phyloP scores from a whole-genome alignment of 139 green algal species.

The Coccomyxa sp. region DNA sequence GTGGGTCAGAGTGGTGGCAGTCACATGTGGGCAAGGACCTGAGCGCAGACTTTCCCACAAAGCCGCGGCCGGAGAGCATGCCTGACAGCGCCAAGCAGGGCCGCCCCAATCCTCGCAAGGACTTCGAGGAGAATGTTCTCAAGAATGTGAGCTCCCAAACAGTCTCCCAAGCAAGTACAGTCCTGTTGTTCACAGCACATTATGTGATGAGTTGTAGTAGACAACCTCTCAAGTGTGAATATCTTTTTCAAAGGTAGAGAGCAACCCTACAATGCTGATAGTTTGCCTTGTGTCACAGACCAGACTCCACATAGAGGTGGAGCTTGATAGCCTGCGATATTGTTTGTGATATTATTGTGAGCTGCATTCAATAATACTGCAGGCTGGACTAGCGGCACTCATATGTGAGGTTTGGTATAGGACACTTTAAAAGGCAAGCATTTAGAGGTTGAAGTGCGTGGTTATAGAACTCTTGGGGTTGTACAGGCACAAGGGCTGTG shows the following conservation, averaged over 20 bases:
- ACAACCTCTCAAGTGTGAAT: not conserved
- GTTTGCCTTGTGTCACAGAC: not conserved
- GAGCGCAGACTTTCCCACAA: not conserved
- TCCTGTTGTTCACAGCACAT: not conserved
- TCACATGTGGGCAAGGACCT: not conserved
- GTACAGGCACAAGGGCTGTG: slow-evolving; percentile 3
- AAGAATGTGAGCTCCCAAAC: not conserved
- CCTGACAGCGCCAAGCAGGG: not conserved
- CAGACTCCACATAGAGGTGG: not conserved
- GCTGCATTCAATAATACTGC: not conserved
- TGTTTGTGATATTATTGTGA: not conserved
- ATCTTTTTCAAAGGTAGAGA: not conserved
- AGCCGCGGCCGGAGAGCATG: not conserved
- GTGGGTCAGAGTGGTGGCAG: not conserved
- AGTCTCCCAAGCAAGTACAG: not conserved
- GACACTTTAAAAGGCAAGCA: not conserved
- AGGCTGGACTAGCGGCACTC: not conserved
- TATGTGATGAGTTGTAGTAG: not conserved
- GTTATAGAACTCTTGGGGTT: not conserved
- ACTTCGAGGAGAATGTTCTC: slow-evolving; percentile 1
- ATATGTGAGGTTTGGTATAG: not conserved
- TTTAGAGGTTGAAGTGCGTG: not conserved
- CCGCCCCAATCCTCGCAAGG: not conserved
- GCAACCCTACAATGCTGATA: too few relatives aligned
- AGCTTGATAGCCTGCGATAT: not conserved